Evolutionary conservation across 331 rosid genomes (phyloP).

Genomic region (Malus hybrid): DNA sequence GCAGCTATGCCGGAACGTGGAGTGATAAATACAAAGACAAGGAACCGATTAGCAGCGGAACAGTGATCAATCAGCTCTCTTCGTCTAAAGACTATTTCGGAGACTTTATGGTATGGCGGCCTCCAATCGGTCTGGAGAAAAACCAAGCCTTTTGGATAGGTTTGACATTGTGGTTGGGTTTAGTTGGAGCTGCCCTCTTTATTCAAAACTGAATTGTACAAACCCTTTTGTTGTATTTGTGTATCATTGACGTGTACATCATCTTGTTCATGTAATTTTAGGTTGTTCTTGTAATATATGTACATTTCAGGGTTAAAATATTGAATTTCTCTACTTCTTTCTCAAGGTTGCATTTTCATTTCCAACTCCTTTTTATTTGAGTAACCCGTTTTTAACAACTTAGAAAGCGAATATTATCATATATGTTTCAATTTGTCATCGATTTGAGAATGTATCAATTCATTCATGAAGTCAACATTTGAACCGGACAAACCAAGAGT

Average conservation of each 20-base stretch:
- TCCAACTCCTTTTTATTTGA: not conserved
- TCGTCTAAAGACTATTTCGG: conserved; percentile 65
- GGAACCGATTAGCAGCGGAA: conserved; percentile 37
- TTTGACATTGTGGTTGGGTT: conserved; percentile 75
- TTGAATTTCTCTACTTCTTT: not conserved
- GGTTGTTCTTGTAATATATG: conserved; percentile 18
- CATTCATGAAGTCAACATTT: too few species aligned
- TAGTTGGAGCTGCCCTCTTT: conserved; percentile 78
- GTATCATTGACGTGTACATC: conserved; percentile 22
- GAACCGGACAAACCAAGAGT: too few species aligned
- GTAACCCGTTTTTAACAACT: not conserved
- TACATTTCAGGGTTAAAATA: conserved; percentile 2
- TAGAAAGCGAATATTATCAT: not conserved
- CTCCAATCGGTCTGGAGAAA: conserved; percentile 65
- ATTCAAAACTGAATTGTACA: conserved; percentile 54
- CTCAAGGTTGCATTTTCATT: not conserved
- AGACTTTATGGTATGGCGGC: conserved; percentile 87
- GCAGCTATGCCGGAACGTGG: conserved; percentile 92
- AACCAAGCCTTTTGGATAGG: conserved; percentile 73
- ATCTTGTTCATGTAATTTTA: conserved; percentile 4
- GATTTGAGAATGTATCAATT: too few species aligned
- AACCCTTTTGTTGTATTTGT: conserved; percentile 13
- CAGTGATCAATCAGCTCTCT: conserved; percentile 64
- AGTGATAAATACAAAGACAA: conserved; percentile 76
- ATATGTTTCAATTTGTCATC: not conserved